Percentiles rank a stretch among this genome's conserved stretches.
Conservation (phyloP, 2,329 filamentous ascomycete species). For the Juglanconis oblonga region DNA sequence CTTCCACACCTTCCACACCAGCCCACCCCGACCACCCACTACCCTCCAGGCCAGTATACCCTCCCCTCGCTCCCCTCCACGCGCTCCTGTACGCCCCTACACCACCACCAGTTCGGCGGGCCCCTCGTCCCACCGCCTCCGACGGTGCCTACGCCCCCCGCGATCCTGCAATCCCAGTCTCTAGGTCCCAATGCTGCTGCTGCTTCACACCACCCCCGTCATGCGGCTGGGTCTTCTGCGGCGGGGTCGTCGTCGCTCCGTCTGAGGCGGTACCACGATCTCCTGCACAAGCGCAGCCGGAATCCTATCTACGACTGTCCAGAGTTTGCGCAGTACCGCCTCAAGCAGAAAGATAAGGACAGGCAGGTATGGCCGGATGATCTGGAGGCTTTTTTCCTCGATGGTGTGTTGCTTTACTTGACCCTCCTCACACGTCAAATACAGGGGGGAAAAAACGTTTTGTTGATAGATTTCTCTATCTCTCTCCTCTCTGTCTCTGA, state of each 20-base stretch:
- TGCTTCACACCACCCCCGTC: constrained; percentile 28
- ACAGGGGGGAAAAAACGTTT: not conserved
- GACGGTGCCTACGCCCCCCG: constrained; percentile 31
- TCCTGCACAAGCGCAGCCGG: constrained; percentile 30
- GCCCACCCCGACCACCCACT: constrained; percentile 26
- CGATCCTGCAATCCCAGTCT: not conserved
- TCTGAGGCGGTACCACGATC: constrained; percentile 29
- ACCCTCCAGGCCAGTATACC: constrained; percentile 13
- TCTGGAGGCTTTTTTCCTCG: constrained; percentile 64
- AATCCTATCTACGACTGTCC: constrained; percentile 62
- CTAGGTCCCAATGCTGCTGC: too few relatives aligned
- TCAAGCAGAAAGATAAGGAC: constrained; percentile 62
- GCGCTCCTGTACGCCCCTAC: constrained; percentile 13
- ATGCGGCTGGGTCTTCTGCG: not conserved
- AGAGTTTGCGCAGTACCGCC: constrained; percentile 64
- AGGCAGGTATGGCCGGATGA: constrained; percentile 60
- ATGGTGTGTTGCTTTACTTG: constrained; percentile 44
- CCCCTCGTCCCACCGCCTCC: constrained; percentile 37
- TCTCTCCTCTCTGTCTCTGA: not conserved
- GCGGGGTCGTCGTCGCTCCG: constrained; percentile 20
- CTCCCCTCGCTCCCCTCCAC: constrained; percentile 11
- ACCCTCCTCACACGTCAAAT: not conserved
- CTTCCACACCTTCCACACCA: not conserved
- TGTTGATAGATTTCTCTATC: not conserved
- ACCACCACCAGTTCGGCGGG: not conserved